Conservation (phyloP, 768 basidiomycete species). For the Leccinum boreale region DNA sequence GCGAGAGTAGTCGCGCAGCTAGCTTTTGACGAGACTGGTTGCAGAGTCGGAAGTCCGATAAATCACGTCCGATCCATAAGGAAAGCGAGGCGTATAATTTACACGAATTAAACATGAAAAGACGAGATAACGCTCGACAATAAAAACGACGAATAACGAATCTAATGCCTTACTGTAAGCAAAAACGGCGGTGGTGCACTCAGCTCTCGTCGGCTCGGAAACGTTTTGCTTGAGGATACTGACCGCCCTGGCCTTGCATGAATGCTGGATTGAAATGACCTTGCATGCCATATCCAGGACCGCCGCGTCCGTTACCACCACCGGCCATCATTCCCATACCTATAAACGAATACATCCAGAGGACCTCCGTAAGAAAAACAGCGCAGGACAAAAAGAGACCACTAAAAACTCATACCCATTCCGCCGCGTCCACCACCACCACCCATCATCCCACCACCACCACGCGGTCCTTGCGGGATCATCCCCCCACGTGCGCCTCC, state of each 20-base stretch:
- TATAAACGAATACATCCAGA: conserved; percentile 33
- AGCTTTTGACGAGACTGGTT: too few species aligned
- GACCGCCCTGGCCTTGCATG: conserved; percentile 47
- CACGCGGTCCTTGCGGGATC: conserved; percentile 47
- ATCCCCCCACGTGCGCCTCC: conserved; percentile 46
- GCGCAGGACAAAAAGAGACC: conserved; percentile 13
- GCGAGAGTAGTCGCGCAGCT: neutral
- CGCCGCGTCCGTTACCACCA: conserved; percentile 30
- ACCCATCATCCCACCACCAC: conserved; percentile 50
- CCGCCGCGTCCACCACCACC: conserved; percentile 37
- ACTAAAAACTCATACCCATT: conserved; percentile 49
- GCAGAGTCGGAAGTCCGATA: too few species aligned
- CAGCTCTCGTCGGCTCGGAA: conserved; percentile 49
- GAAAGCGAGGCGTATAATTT: conserved; percentile 3
- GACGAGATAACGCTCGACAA: conserved; percentile 7
- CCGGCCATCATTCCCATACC: conserved; percentile 54
- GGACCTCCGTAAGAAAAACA: conserved; percentile 32
- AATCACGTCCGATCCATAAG: too few species aligned
- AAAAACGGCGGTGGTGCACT: neutral
- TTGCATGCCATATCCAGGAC: conserved; percentile 49
- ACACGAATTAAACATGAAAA: conserved; percentile 25
- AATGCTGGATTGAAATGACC: conserved; percentile 79
- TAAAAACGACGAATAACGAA: neutral
- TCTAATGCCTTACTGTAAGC: neutral
- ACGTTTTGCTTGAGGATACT: conserved; percentile 47